These are phyloP conservation scores for Stephanodiscus minutulus DNA, from an alignment of 108 stramenopile species.

Conservation along the genomic window DNA sequence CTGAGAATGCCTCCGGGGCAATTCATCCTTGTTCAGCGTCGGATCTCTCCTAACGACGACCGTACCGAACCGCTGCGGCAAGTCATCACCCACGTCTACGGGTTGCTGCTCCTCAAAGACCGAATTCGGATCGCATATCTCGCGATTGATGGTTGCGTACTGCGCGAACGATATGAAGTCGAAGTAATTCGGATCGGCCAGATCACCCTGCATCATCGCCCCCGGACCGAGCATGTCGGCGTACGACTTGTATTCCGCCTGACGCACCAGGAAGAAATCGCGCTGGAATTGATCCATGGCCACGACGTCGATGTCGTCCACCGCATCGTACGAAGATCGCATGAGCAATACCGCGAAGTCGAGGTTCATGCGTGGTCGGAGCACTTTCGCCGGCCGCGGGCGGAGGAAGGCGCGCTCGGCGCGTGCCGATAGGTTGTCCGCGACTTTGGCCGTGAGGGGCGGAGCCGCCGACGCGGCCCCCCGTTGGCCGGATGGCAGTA, in stretches of 20 bases:
- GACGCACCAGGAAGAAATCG: constrained; percentile 80
- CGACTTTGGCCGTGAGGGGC: constrained; percentile 68
- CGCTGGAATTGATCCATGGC: constrained; percentile 90
- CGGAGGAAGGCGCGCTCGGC: constrained; percentile 58
- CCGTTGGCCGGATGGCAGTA: background rate
- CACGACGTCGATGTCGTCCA: constrained; percentile 79
- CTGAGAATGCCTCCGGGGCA: constrained; percentile 49
- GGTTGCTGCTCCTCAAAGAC: constrained; percentile 84
- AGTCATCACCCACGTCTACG: constrained; percentile 53
- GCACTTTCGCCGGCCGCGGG: constrained; percentile 64
- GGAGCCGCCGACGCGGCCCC: constrained; percentile 54
- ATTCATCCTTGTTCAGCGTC: constrained; percentile 49
- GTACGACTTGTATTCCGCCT: constrained; percentile 76
- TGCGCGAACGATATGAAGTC: constrained; percentile 91
- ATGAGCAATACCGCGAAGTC: constrained; percentile 87
- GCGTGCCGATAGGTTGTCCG: constrained; percentile 60
- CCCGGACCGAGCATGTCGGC: constrained; percentile 60
- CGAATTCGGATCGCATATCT: constrained; percentile 59
- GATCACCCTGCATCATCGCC: constrained; percentile 74
- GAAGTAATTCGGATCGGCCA: constrained; percentile 89
- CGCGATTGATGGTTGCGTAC: constrained; percentile 73
- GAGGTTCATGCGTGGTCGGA: constrained; percentile 65
- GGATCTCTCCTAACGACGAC: constrained; percentile 72
- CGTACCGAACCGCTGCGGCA: constrained; percentile 60
- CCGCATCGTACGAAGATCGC: constrained; percentile 82